Evolutionary conservation across 1,139 yeast genomes (phyloP).

Genomic region (Lodderomyces oxycetoniae): DNA sequence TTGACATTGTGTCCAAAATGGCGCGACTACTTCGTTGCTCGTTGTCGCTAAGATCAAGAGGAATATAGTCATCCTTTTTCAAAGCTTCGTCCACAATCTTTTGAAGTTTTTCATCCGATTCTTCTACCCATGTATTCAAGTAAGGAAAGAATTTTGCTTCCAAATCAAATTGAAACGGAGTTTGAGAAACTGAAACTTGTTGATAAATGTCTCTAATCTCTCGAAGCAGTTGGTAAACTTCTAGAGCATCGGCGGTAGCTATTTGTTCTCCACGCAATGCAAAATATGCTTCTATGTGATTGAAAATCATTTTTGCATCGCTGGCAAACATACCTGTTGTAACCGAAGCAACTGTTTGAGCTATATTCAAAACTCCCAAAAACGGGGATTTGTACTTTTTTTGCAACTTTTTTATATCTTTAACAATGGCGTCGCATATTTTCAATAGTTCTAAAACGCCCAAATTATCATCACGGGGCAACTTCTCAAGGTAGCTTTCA

Average conservation of each 20-base stretch:
- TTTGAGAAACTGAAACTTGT: conserved; percentile 41
- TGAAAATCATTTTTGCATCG: conserved; percentile 59
- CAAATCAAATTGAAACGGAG: conserved; percentile 48
- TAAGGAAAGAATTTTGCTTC: conserved; percentile 60
- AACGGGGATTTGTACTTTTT: conserved; percentile 60
- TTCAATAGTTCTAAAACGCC: conserved; percentile 55
- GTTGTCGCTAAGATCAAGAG: conserved; percentile 43
- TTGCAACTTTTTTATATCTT: conserved; percentile 49
- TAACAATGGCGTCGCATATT: conserved; percentile 53
- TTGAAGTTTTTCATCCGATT: conserved; percentile 46
- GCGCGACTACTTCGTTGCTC: conserved; percentile 45
- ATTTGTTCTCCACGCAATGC: conserved; percentile 35
- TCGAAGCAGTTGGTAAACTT: conserved; percentile 51
- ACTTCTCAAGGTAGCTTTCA: conserved; percentile 47
- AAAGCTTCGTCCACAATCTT: conserved; percentile 53
- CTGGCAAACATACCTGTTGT: conserved; percentile 58
- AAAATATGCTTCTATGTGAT: conserved; percentile 47
- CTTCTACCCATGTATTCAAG: conserved; percentile 52
- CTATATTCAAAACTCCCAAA: conserved; percentile 52
- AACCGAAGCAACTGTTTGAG: conserved; percentile 52
- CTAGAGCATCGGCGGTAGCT: conserved; percentile 57
- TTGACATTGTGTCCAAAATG: conserved; percentile 61
- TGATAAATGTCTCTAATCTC: conserved; percentile 52
- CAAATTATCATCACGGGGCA: conserved; percentile 60
- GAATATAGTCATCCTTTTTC: conserved; percentile 51